Base-by-base conservation (phyloP, 768 basidiomycete species). In the Mycena latifolia region DNA sequence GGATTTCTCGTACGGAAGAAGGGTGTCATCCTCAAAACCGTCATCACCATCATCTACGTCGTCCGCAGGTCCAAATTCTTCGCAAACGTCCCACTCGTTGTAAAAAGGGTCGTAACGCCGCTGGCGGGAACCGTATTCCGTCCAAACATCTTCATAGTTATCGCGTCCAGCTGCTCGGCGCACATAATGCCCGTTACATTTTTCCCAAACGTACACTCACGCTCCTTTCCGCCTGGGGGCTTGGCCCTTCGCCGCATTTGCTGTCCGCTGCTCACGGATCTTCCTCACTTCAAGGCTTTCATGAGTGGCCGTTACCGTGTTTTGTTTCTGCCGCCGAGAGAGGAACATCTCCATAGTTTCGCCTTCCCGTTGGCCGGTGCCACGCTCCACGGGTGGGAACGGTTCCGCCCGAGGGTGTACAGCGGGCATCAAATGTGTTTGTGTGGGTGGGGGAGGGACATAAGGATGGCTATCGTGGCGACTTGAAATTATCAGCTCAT, bases 71-170 rank as follows among this genome's bases (percentile, higher is more conserved):
- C 59, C 59, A 22, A 51, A 61, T 10, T 29, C 20, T 18, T 31
- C 53, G n/a, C 52, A 54, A 10, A 54, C 3, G 31, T 63, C 61
- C 61, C 61, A 63, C 27, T 63, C 61, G 14, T 63, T 35, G 37
- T 33, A 43, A 46, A 47, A 48, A 7, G 53, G 39, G 28, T 63
- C 37, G 35, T 63, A 63, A 4, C 61, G 54, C 20, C 53, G 61
- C 10, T 63, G 61, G 0, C 2, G 3, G 2, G 53, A 33, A n/a
- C 45, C 45, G 31, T 55, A 55, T 37, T 55, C 46, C 9, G 39
- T 45, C 61, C 61, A 63, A 11, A 55, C 0, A 35, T 63, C 61
- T 2, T 63, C 54, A 7, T 55, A 48, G 4, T 46, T 18, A 5
- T 8, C 0, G 5, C 52, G 41, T 18, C 53, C 54, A 3, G 35